phyloP scores from a whole-genome alignment of 1,284 basidiomycete genomes.

The Sanguinoderma infundibulare region DNA sequence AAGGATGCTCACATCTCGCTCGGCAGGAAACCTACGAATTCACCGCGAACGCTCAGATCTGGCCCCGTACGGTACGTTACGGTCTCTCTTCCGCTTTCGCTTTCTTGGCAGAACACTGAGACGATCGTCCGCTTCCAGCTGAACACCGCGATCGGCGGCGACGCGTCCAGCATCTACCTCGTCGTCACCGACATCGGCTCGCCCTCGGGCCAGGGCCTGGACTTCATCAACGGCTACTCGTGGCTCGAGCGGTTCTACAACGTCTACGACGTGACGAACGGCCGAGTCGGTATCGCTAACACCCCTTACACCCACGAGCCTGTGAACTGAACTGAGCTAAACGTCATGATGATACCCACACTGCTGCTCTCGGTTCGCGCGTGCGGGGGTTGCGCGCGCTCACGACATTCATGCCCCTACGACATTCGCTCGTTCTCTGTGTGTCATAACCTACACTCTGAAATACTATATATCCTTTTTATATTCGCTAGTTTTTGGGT shows the following conservation, averaged over 20 bases:
- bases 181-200: constrained; percentile 30
- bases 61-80: constrained; percentile 8
- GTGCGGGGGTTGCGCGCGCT: too few relatives aligned
- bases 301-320: constrained; percentile 44
- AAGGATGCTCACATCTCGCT: too few relatives aligned
- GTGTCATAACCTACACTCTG: too few relatives aligned
- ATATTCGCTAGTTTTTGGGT: too few relatives aligned
- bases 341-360: too few relatives aligned
- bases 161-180: constrained; percentile 31
- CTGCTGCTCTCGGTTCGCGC: too few relatives aligned
- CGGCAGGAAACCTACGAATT: constrained; percentile 4
- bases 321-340: constrained; percentile 45
- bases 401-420: too few relatives aligned
- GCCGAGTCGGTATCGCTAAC: constrained; percentile 47
- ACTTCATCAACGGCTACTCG: constrained; percentile 38
- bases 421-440: too few relatives aligned
- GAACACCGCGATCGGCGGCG: constrained; percentile 36
- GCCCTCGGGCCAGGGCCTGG: constrained; percentile 28
- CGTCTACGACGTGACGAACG: constrained; percentile 62
- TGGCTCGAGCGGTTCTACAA: constrained; percentile 64
- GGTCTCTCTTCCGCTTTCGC: not conserved
- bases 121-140: constrained; percentile 37
- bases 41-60: constrained; percentile 9
- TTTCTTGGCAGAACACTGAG: too few relatives aligned
- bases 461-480: too few relatives aligned